Evolutionary conservation across 2,329 filamentous ascomycete genomes (phyloP).

Genomic region (Phialophora tarda): DNA sequence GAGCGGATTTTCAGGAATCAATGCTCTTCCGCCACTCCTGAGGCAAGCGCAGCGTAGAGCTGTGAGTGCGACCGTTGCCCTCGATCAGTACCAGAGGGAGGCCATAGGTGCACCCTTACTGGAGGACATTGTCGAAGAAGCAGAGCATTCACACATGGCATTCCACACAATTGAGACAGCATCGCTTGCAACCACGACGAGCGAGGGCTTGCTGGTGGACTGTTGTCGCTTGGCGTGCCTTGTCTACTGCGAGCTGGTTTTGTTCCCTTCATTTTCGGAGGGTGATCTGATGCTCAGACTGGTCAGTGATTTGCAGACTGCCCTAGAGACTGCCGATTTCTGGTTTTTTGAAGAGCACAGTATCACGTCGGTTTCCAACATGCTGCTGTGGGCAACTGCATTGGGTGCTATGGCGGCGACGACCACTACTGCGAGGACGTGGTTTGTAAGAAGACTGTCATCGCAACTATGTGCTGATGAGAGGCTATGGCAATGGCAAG

Average conservation of each 20-base stretch:
- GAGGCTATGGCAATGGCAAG: background rate
- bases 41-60: constrained; percentile 7
- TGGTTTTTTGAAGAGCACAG: background rate
- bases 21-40: background rate
- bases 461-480: background rate
- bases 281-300: background rate
- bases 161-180: background rate
- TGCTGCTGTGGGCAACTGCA: constrained; percentile 6
- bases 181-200: background rate
- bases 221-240: constrained; percentile 5
- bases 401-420: constrained; percentile 2
- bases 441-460: constrained; percentile 8
- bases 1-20: background rate
- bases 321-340: background rate
- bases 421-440: background rate
- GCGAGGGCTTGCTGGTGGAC: background rate
- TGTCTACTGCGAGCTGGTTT: constrained; percentile 6
- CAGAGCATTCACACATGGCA: constrained; percentile 2
- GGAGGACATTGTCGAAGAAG: constrained; percentile 8
- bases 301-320: background rate
- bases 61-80: constrained; percentile 1
- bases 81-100: constrained; percentile 9
- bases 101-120: constrained; percentile 2
- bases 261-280: background rate
- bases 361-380: background rate